Evolutionary conservation across 441 rosid genomes (phyloP), one percentile per base, ranked within the genome.

Genomic region (Euphorbia celastroides): DNA sequence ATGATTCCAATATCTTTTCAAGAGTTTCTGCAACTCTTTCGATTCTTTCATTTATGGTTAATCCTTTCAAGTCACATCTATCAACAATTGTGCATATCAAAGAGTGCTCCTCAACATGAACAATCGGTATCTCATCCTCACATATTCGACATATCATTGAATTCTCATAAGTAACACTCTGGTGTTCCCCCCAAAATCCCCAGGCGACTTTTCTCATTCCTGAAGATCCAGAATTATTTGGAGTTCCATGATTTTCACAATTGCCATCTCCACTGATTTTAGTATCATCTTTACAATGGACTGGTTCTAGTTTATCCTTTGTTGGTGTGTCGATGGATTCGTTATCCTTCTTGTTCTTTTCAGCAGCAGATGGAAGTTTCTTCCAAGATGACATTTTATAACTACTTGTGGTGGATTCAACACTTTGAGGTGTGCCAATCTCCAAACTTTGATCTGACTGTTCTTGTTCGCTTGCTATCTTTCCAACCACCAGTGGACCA

Each of bases 101-200:
- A 80, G 99, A 95, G 81, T 92, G 99, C 76, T 90, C 98, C 81
- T 92, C 97, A 36, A 95, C 99, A 70, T 92, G 99, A 56, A 92
- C 95, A 55, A 88, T 87, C 25, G 99, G 99, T 84, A 95, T 95
- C 77, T 95, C 97, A 42, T 92, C 98, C 86, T 95, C 99, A 79
- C 99, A 95, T 58, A 92, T 95, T 34, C 99, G 92, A 36, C 99
- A 95, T 68, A 95, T 92, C 98, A 95, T 95, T 17, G 88, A 82
- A 81, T 87, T 85, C 63, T 87, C 99, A 69, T 81, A 94, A 22
- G 93, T 66, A 65, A 83, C 63, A 61, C 78, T 81, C 31, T 86
- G 85, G 56, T 82, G 81, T 50, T 89, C 86, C n/a, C 80, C 90
- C 92, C 90, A 88, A 44, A 77, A 76, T 31, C 90, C 89, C 93